phyloP scores from a whole-genome alignment of 768 basidiomycete genomes.

The Mycena alexandri region DNA sequence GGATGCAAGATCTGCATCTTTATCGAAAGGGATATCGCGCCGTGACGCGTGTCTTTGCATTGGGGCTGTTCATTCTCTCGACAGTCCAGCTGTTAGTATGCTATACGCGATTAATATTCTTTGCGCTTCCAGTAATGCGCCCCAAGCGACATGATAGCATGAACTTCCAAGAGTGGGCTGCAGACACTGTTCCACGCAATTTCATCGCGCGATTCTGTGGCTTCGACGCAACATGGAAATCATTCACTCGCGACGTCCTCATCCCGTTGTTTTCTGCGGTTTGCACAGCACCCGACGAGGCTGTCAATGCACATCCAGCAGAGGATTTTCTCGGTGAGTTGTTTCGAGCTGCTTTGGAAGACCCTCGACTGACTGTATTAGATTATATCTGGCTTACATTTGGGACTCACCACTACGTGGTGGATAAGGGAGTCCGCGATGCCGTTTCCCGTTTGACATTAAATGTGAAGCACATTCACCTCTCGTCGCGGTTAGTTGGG shows the following conservation, averaged over 20 bases:
- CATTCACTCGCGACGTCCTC: constrained; percentile 67
- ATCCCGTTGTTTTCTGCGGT: constrained; percentile 80
- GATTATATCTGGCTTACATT: constrained; percentile 81
- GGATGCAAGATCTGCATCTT: constrained; percentile 43
- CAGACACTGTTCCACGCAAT: constrained; percentile 55
- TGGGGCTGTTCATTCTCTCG: constrained; percentile 56
- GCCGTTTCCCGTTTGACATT: constrained; percentile 66
- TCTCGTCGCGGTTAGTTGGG: constrained; percentile 63
- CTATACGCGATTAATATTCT: constrained; percentile 48
- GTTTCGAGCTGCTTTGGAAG: constrained; percentile 16
- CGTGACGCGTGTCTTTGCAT: constrained; percentile 44
- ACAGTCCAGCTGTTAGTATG: constrained; percentile 58
- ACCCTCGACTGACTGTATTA: constrained; percentile 39
- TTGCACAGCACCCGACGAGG: constrained; percentile 71
- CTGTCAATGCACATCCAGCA: constrained; percentile 69
- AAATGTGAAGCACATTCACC: constrained; percentile 64
- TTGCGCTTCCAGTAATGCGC: constrained; percentile 48
- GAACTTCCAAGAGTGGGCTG: constrained; percentile 65
- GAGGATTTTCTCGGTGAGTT: constrained; percentile 75
- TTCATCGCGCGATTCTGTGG: constrained; percentile 56
- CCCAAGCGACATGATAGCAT: constrained; percentile 42
- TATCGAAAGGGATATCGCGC: constrained; percentile 39
- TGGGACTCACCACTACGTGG: constrained; percentile 77
- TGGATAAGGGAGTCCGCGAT: constrained; percentile 68
- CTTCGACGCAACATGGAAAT: constrained; percentile 63